Evolutionary conservation across 2,329 filamentous ascomycete species (phyloP).

Genomic region (Coniochaeta hoffmannii): DNA sequence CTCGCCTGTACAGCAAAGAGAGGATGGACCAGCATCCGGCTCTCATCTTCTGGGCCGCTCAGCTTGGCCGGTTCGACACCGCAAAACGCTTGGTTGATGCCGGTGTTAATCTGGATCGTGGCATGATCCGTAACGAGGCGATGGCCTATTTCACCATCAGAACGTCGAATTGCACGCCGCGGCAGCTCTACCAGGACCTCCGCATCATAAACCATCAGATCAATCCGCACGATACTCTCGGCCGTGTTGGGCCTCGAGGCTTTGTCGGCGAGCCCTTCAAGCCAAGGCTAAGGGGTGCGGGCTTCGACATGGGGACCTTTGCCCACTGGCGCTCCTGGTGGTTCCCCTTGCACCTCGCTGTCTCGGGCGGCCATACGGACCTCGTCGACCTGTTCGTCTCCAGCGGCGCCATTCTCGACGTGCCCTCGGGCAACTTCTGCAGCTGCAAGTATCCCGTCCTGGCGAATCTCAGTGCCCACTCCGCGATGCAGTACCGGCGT

Average conservation of each 20-base stretch:
- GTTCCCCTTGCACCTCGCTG: not conserved
- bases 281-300: not conserved
- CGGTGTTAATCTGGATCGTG: not conserved
- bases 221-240: not conserved
- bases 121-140: conserved; percentile 2
- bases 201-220: not conserved
- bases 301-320: not conserved
- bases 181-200: conserved; percentile 1
- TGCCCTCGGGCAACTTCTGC: conserved; percentile 5
- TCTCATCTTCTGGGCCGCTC: conserved; percentile 7
- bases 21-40: not conserved
- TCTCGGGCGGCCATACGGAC: not conserved
- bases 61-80: conserved; percentile 2
- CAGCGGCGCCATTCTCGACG: not conserved
- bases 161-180: not conserved
- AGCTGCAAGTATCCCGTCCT: conserved; percentile 1
- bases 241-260: not conserved
- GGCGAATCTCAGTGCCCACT: not conserved
- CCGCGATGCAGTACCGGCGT: not conserved
- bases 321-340: conserved; percentile 1
- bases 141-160: not conserved
- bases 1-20: conserved; percentile 4
- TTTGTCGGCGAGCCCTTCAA: conserved; percentile 1
- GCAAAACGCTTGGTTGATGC: conserved; percentile 3
- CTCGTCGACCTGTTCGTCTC: not conserved